Evolutionary conservation across 306 rosid genomes (phyloP).

Genomic region (Cicer yamashitae): DNA sequence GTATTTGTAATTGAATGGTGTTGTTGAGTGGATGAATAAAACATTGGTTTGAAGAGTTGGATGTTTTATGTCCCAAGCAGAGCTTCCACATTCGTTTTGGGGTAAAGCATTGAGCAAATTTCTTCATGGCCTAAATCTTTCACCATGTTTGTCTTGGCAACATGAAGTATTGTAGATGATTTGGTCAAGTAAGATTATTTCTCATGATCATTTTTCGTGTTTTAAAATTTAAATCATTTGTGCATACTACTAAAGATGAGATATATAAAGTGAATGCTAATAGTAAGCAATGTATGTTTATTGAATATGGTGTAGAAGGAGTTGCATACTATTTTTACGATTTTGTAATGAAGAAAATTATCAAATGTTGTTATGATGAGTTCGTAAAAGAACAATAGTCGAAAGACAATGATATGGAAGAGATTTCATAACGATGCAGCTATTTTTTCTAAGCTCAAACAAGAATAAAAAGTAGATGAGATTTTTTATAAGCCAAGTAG

Average conservation of each 20-base stretch:
- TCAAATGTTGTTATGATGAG: too few species aligned
- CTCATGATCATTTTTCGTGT: background rate
- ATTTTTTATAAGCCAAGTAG: background rate
- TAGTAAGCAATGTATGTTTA: background rate
- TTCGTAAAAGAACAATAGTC: too few species aligned
- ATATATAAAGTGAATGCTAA: too few species aligned
- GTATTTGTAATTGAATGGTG: too few species aligned
- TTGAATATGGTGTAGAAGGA: background rate
- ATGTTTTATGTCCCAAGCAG: too few species aligned
- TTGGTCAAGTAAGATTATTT: slow-evolving; percentile 1
- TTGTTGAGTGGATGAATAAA: too few species aligned
- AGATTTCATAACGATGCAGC: too few species aligned
- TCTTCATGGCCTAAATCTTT: too few species aligned
- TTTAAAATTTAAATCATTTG: background rate
- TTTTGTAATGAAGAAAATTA: background rate
- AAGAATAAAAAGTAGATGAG: background rate
- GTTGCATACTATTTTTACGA: background rate
- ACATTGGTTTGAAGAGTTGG: too few species aligned
- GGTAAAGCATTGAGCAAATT: background rate
- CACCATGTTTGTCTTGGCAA: too few species aligned
- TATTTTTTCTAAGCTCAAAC: background rate
- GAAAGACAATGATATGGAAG: too few species aligned
- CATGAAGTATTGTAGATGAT: background rate
- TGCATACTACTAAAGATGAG: background rate
- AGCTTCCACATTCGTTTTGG: too few species aligned